These are phyloP conservation scores for Botryotinia convoluta DNA, from an alignment of 2,329 filamentous ascomycete species.

Conservation along the genomic window DNA sequence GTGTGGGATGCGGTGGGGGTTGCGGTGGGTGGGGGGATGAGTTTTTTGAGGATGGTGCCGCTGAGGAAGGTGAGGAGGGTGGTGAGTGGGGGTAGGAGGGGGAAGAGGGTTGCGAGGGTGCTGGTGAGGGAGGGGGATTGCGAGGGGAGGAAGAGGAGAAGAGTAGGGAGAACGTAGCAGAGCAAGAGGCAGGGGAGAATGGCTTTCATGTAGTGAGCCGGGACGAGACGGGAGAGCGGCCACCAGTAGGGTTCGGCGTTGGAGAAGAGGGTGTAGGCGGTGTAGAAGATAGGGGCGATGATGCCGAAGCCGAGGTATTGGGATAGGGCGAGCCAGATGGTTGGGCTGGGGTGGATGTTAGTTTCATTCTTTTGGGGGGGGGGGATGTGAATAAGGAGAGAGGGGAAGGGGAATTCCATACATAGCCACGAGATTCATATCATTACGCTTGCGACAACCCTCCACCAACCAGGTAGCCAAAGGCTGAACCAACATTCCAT, in stretches of 20 bases:
- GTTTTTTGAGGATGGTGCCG: too few relatives aligned
- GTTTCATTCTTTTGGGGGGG: background rate
- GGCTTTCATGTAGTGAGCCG: slow-evolving; percentile 3
- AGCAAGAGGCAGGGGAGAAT: slow-evolving; percentile 1
- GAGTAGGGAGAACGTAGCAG: background rate
- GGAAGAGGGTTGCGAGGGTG: background rate
- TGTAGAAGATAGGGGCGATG: background rate
- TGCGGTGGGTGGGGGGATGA: background rate
- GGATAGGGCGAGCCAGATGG: slow-evolving; percentile 5
- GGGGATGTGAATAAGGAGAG: too few relatives aligned
- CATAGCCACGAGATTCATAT: slow-evolving; percentile 16
- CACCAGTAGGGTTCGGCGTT: slow-evolving; percentile 12
- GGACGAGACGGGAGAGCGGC: slow-evolving; percentile 7
- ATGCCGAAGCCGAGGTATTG: slow-evolving; percentile 7
- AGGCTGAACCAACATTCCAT: background rate
- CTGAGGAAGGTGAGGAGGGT: slow-evolving; percentile 1
- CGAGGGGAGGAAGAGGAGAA: background rate
- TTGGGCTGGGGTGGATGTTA: slow-evolving; percentile 2
- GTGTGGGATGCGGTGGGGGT: background rate
- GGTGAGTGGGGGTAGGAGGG: background rate
- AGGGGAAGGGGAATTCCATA: background rate
- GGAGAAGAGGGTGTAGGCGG: slow-evolving; percentile 9
- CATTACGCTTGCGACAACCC: slow-evolving; percentile 12
- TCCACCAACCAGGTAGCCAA: background rate
- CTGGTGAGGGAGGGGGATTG: background rate